These are phyloP conservation scores for Sicyos baderoa DNA, from an alignment of 306 rosid species.

Conservation along the genomic window DNA sequence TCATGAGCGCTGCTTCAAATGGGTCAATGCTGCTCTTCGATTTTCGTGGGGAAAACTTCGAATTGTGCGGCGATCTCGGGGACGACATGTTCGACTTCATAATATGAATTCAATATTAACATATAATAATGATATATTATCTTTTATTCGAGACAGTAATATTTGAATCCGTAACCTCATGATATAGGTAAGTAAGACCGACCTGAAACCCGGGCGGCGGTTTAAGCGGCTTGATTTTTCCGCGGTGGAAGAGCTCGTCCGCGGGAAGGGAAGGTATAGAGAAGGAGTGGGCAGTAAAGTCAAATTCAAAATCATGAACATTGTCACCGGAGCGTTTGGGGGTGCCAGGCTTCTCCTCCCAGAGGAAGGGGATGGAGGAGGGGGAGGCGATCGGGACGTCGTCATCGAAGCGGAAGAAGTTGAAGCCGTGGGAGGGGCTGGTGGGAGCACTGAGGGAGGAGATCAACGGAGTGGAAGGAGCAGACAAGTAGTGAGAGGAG, in stretches of 20 bases:
- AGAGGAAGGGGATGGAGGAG: slow-evolving; percentile 40
- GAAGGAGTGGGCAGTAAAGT: slow-evolving; percentile 25
- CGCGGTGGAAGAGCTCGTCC: slow-evolving; percentile 54
- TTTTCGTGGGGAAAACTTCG: neutral
- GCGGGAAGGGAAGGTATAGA: slow-evolving; percentile 35
- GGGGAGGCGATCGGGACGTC: slow-evolving; percentile 22
- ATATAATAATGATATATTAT: no score
- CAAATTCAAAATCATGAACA: slow-evolving; percentile 35
- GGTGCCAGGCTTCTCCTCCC: slow-evolving; percentile 58
- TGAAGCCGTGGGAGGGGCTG: slow-evolving; percentile 48
- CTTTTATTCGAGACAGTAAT: no score
- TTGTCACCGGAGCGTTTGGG: neutral
- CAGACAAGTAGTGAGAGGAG: slow-evolving; percentile 81
- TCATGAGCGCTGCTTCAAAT: slow-evolving; percentile 12
- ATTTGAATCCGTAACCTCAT: no score
- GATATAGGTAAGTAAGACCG: no score
- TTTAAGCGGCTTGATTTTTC: slow-evolving; percentile 49
- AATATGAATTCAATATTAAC: neutral
- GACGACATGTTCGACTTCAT: slow-evolving; percentile 17
- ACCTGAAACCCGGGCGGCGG: slow-evolving; percentile 34
- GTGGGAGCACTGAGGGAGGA: slow-evolving; percentile 76
- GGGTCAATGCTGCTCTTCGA: neutral
- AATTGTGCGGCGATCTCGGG: slow-evolving; percentile 16
- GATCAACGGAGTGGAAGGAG: slow-evolving; percentile 45
- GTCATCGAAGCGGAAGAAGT: slow-evolving; percentile 23